Evolutionary conservation across 805 yeast species (phyloP).

Genomic region (Candida ascalaphidarum): DNA sequence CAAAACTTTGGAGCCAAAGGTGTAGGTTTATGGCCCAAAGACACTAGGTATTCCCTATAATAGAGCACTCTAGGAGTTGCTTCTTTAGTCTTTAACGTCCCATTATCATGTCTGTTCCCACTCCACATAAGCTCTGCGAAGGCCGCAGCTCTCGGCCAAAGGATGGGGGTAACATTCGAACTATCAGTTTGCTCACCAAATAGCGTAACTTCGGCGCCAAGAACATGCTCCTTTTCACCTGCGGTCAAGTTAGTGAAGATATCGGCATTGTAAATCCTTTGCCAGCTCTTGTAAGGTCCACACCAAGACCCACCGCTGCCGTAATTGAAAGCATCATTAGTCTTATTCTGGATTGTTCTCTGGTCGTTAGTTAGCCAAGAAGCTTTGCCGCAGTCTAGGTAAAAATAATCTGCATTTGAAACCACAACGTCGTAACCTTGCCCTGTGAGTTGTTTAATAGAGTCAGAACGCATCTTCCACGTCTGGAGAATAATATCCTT

Average conservation of each 20-base stretch:
- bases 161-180: conserved; percentile 15
- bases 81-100: conserved; percentile 16
- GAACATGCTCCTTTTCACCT: conserved; percentile 16
- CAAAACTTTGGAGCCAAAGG: conserved; percentile 32
- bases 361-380: conserved; percentile 28
- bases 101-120: conserved; percentile 25
- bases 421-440: conserved; percentile 32
- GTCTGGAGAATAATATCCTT: conserved; percentile 24
- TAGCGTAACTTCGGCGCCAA: conserved; percentile 32
- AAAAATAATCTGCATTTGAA: conserved; percentile 21
- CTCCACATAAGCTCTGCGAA: conserved; percentile 34
- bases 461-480: conserved; percentile 17
- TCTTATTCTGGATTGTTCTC: conserved; percentile 16
- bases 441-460: conserved; percentile 18
- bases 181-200: conserved; percentile 33
- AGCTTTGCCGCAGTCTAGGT: conserved; percentile 35
- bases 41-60: conserved; percentile 30
- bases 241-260: conserved; percentile 20
- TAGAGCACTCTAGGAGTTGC: conserved; percentile 28
- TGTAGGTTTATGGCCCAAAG: conserved; percentile 20
- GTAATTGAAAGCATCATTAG: conserved; percentile 15
- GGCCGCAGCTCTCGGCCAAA: conserved; percentile 37
- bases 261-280: conserved; percentile 29
- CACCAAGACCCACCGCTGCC: conserved; percentile 32
- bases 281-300: conserved; percentile 37